Evolutionary conservation across 805 yeast genomes (phyloP).

Genomic region (Hanseniaspora valbyensis): DNA sequence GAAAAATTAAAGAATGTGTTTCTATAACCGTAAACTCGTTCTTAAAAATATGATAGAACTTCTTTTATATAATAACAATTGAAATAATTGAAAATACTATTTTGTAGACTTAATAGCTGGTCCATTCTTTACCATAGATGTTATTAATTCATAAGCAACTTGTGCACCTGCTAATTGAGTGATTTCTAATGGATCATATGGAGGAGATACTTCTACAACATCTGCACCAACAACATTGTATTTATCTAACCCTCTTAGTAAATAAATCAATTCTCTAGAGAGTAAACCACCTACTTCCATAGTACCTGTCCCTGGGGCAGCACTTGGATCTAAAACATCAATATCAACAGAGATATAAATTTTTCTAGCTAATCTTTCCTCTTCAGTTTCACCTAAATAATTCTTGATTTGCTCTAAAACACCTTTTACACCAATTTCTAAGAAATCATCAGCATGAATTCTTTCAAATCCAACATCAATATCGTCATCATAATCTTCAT

Average conservation of each 20-base stretch:
- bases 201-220: constrained; percentile 63
- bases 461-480: constrained; percentile 56
- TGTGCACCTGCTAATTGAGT: constrained; percentile 64
- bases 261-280: constrained; percentile 48
- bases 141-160: constrained; percentile 56
- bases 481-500: constrained; percentile 57
- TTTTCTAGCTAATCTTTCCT: constrained; percentile 33
- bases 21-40: too few relatives aligned
- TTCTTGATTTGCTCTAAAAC: constrained; percentile 44
- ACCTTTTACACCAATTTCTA: constrained; percentile 52
- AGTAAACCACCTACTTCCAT: constrained; percentile 68
- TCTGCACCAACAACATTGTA: constrained; percentile 63
- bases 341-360: constrained; percentile 73
- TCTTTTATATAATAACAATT: too few relatives aligned
- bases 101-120: constrained; percentile 17
- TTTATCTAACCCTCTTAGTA: constrained; percentile 50
- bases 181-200: constrained; percentile 52
- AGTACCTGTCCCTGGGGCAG: constrained; percentile 73
- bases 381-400: constrained; percentile 42
- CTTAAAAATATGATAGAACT: not conserved
- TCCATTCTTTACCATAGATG: constrained; percentile 63
- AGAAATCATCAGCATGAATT: constrained; percentile 61
- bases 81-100: not conserved
- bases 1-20: too few relatives aligned
- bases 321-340: constrained; percentile 62